phyloP scores from a whole-genome alignment of 371 early-diverging fungal genomes.

The Zychaea mexicana region DNA sequence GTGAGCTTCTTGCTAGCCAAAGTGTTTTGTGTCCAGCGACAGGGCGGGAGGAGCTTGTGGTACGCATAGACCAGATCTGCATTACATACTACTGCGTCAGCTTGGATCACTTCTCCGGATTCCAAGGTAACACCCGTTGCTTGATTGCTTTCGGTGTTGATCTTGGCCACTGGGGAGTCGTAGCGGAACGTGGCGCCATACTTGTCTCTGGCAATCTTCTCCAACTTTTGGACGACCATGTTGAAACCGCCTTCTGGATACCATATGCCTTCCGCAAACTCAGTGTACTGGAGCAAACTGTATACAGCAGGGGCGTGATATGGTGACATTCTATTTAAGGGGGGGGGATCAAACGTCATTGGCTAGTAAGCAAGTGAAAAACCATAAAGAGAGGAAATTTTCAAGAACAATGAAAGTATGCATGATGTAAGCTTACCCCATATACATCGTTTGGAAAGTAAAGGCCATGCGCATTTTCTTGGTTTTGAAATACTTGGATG shows the following conservation, averaged over 20 bases:
- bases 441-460: conserved; percentile 66
- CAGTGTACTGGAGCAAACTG: conserved; percentile 62
- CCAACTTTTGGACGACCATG: conserved; percentile 54
- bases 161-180: conserved; percentile 46
- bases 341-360: too few relatives aligned
- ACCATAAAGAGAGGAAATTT: too few relatives aligned
- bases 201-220: conserved; percentile 48
- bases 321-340: conserved; percentile 59
- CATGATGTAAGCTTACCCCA: conserved; percentile 41
- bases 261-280: conserved; percentile 67
- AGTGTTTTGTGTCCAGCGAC: conserved; percentile 40
- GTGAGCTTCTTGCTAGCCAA: conserved; percentile 52
- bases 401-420: neutral
- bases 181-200: conserved; percentile 54
- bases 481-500: conserved; percentile 52
- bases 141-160: conserved; percentile 36
- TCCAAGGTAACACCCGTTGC: conserved; percentile 60
- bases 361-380: too few relatives aligned
- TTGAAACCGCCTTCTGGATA: conserved; percentile 71
- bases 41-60: conserved; percentile 55
- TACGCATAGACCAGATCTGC: conserved; percentile 66
- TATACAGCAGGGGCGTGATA: conserved; percentile 71
- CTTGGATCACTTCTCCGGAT: conserved; percentile 45
- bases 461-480: conserved; percentile 67
- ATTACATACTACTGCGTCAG: conserved; percentile 68